A percentile compares a stretch with the other conserved stretches of the same genome.
These are phyloP conservation scores for Exophiala dermatitidis DNA, from an alignment of 2,329 filamentous ascomycete species.

Conservation along the genomic window DNA sequence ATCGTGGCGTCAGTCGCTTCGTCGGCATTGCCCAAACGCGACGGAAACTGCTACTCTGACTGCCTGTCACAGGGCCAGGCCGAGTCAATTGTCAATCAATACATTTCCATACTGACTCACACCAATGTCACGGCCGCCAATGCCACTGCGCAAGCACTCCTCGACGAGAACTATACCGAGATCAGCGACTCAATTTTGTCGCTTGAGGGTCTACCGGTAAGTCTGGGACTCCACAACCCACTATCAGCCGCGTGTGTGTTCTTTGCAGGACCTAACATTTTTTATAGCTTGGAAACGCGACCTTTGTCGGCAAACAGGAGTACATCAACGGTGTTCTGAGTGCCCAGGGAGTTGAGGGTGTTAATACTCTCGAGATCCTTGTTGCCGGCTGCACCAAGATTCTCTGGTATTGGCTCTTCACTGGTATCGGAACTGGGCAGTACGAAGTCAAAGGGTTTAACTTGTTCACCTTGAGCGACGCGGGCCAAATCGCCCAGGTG, in stretches of 20 bases:
- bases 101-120: conserved; percentile 17
- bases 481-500: conserved; percentile 10
- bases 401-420: conserved; percentile 23
- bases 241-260: neutral
- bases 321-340: conserved; percentile 21
- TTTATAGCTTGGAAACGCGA: conserved; percentile 16
- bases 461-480: conserved; percentile 15
- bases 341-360: conserved; percentile 14
- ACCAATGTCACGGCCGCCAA: conserved; percentile 16
- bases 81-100: conserved; percentile 18
- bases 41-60: neutral
- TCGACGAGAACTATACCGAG: conserved; percentile 19
- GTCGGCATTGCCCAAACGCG: conserved; percentile 7
- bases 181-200: conserved; percentile 24
- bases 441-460: conserved; percentile 24
- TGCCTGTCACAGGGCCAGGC: conserved; percentile 13
- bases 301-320: conserved; percentile 18
- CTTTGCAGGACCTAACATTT: neutral
- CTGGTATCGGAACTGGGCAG: conserved; percentile 15
- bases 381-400: conserved; percentile 20
- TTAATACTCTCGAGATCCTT: conserved; percentile 21
- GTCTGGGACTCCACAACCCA: neutral
- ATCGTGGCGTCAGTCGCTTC: conserved; percentile 2
- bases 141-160: conserved; percentile 21
- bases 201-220: conserved; percentile 21